Percentiles rank a stretch among this genome's conserved stretches.
phyloP scores from a whole-genome alignment of 345 rosid species.

The Ceriops tagal region DNA sequence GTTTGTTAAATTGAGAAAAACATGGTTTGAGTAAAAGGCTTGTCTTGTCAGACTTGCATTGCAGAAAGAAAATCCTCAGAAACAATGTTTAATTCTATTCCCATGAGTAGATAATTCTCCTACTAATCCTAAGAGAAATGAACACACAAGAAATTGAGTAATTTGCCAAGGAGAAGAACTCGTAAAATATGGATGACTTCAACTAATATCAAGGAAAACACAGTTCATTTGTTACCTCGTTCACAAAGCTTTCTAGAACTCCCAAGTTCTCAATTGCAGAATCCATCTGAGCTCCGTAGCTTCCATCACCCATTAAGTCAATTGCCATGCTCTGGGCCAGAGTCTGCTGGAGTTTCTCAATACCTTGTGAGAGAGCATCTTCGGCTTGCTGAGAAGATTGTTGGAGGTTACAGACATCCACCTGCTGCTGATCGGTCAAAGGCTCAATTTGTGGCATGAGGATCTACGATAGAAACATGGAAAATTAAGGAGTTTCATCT shows the following conservation, averaged over 20 bases:
- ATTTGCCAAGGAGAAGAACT: neutral
- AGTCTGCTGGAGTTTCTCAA: constrained; percentile 41
- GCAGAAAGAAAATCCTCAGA: neutral
- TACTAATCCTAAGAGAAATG: neutral
- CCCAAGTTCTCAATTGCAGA: constrained; percentile 60
- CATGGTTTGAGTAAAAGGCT: neutral
- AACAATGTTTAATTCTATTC: neutral
- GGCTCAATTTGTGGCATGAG: constrained; percentile 66
- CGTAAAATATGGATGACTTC: neutral
- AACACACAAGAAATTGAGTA: neutral
- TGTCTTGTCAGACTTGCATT: neutral
- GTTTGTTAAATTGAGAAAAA: neutral
- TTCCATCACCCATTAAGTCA: constrained; percentile 32
- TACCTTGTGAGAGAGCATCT: constrained; percentile 62
- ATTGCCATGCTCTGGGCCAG: constrained; percentile 49
- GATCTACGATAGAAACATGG: constrained; percentile 41
- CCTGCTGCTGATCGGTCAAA: constrained; percentile 63
- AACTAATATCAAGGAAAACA: neutral
- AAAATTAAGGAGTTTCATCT: neutral
- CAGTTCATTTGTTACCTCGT: constrained; percentile 48
- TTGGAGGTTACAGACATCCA: constrained; percentile 52
- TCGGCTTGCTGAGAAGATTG: constrained; percentile 91
- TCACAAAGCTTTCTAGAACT: constrained; percentile 72
- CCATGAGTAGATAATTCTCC: neutral
- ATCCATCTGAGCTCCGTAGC: constrained; percentile 45